Conservation (phyloP, 176 grass and related monocot species). For the Miscanthus lutarioriparius region DNA sequence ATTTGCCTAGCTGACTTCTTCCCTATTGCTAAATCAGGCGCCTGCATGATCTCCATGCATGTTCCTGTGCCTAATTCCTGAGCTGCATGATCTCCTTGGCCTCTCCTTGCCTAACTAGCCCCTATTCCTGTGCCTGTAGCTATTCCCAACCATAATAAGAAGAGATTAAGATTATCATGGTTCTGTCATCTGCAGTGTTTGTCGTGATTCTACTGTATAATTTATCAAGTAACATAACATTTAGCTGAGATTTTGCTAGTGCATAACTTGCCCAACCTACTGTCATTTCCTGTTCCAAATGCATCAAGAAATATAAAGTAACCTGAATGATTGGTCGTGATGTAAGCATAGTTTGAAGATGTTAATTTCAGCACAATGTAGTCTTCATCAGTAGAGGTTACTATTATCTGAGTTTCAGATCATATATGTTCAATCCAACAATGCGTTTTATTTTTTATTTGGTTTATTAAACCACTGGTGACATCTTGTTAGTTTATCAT, state of each 20-base stretch:
- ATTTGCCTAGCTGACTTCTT: no score
- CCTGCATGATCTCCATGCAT: no score
- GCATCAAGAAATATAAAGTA: conserved; percentile 18
- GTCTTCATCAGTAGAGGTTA: not conserved
- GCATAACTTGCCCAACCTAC: not conserved
- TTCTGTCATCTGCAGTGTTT: not conserved
- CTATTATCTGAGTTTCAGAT: conserved; percentile 2
- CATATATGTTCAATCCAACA: conserved; percentile 11
- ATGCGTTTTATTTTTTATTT: conserved; percentile 20
- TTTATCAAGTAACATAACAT: not conserved
- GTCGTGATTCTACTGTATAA: not conserved
- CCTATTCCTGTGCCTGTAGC: no score
- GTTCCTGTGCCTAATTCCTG: no score
- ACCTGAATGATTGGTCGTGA: not conserved
- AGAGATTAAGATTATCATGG: not conserved
- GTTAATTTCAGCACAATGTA: not conserved
- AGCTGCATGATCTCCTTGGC: no score
- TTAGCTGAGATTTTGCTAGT: not conserved
- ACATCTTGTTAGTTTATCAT: conserved; percentile 9
- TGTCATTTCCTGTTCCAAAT: conserved; percentile 1
- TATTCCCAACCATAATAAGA: no score
- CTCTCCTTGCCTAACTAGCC: no score
- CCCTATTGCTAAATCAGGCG: no score
- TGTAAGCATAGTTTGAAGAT: conserved; percentile 20
- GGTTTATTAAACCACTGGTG: conserved; percentile 3